These are phyloP conservation scores for Colletotrichum tanaceti DNA, from an alignment of 2,329 filamentous ascomycete genomes.

Conservation along the genomic window DNA sequence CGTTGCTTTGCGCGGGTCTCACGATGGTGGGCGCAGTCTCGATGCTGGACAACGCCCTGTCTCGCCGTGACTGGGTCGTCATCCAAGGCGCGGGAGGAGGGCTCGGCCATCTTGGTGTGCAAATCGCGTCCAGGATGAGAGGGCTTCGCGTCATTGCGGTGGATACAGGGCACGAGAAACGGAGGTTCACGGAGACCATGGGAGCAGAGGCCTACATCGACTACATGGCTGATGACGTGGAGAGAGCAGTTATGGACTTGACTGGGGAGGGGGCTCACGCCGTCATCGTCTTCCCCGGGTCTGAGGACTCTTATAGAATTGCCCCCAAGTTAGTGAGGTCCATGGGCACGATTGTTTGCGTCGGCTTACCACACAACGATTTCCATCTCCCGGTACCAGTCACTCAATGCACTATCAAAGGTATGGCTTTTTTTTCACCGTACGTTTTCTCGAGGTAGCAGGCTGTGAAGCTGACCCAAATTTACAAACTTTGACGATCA, in stretches of 20 bases:
- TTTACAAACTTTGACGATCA: constrained; percentile 28
- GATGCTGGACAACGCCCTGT: constrained; percentile 31
- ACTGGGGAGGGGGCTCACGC: constrained; percentile 47
- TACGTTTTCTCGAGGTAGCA: rapidly evolving
- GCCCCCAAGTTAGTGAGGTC: constrained; percentile 45
- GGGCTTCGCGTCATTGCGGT: constrained; percentile 46
- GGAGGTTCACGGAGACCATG: constrained; percentile 42
- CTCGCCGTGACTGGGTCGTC: constrained; percentile 47
- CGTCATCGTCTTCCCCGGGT: constrained; percentile 45
- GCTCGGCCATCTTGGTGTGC: constrained; percentile 49
- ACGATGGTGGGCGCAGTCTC: constrained; percentile 49
- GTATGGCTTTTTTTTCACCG: background rate
- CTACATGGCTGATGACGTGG: constrained; percentile 43
- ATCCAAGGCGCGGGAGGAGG: constrained; percentile 49
- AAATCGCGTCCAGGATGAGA: constrained; percentile 45
- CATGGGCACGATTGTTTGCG: constrained; percentile 44
- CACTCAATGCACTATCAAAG: constrained; percentile 16
- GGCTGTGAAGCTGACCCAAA: background rate
- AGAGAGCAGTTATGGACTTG: constrained; percentile 42
- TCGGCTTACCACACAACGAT: constrained; percentile 46
- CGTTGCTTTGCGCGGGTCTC: constrained; percentile 49
- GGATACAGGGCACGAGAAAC: constrained; percentile 45
- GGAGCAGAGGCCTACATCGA: constrained; percentile 48
- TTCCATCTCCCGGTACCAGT: constrained; percentile 45
- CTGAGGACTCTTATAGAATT: constrained; percentile 44